phyloP scores from a whole-genome alignment of 2,329 filamentous ascomycete species.

The Oidium heveae region DNA sequence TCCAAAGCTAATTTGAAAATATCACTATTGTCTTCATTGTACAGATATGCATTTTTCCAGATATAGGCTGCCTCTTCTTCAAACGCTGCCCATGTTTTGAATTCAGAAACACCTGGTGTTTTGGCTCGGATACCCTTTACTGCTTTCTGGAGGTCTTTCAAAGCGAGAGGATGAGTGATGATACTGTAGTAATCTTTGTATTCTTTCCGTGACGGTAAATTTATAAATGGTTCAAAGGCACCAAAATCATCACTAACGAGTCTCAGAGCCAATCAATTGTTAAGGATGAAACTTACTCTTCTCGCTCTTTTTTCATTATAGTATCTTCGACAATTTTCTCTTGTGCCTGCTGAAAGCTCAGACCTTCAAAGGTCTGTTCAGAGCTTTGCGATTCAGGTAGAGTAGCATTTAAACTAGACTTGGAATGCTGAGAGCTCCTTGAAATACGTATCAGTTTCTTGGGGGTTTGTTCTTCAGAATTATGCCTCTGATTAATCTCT shows the following conservation, averaged over 20 bases:
- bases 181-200: conserved; percentile 71
- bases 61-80: conserved; percentile 58
- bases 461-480: conserved; percentile 8
- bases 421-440: conserved; percentile 10
- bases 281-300: conserved; percentile 23
- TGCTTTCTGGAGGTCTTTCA: conserved; percentile 53
- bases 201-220: conserved; percentile 41
- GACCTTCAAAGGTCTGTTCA: conserved; percentile 37
- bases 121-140: conserved; percentile 49
- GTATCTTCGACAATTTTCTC: conserved; percentile 62
- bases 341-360: conserved; percentile 63
- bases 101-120: conserved; percentile 34
- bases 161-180: conserved; percentile 56
- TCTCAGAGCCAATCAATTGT: conserved; percentile 1
- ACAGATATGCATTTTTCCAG: conserved; percentile 70
- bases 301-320: conserved; percentile 37
- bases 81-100: conserved; percentile 62
- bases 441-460: conserved; percentile 8
- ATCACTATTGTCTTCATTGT: conserved; percentile 78
- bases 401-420: conserved; percentile 16
- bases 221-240: conserved; percentile 48
- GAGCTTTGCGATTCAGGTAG: conserved; percentile 29
- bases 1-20: conserved; percentile 56
- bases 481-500: conserved; percentile 13
- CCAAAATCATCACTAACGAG: conserved; percentile 36